A percentile compares a stretch with the other conserved stretches of the same genome.
Evolutionary conservation across 805 yeast species (phyloP).

Genomic region (Schwanniomyces pseudopolymorphus): DNA sequence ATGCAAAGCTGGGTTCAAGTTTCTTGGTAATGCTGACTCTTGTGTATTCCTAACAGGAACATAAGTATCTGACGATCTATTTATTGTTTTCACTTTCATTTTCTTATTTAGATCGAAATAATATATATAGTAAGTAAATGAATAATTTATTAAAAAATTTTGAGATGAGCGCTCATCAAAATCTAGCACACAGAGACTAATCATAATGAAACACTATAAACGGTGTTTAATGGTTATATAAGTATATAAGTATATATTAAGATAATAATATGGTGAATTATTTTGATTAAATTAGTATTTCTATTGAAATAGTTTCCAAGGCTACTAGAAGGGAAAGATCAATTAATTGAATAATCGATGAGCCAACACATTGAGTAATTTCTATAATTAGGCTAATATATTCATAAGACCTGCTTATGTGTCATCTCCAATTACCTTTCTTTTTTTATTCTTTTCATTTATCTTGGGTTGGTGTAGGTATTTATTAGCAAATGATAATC

Average conservation of each 20-base stretch:
- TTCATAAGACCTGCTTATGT: conserved; percentile 13
- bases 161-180: conserved; percentile 6
- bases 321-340: not conserved
- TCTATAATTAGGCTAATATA: conserved; percentile 1
- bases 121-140: not conserved
- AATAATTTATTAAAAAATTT: conserved; percentile 3
- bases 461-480: not conserved
- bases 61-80: conserved; percentile 87
- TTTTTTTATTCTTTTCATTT: conserved; percentile 2
- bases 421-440: not conserved
- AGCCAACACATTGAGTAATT: conserved; percentile 1
- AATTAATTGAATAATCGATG: not conserved
- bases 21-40: conserved; percentile 82
- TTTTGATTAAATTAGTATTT: conserved; percentile 1
- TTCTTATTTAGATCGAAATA: not conserved
- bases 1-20: conserved; percentile 89
- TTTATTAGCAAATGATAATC: not conserved
- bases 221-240: not conserved
- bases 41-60: conserved; percentile 91
- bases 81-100: conserved; percentile 85
- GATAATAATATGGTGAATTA: not conserved
- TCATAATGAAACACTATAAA: not conserved
- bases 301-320: not conserved
- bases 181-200: not conserved
- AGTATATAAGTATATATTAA: not conserved